Base-by-base conservation (phyloP, 2,329 filamentous ascomycete genomes). In the Camillea tinctor region DNA sequence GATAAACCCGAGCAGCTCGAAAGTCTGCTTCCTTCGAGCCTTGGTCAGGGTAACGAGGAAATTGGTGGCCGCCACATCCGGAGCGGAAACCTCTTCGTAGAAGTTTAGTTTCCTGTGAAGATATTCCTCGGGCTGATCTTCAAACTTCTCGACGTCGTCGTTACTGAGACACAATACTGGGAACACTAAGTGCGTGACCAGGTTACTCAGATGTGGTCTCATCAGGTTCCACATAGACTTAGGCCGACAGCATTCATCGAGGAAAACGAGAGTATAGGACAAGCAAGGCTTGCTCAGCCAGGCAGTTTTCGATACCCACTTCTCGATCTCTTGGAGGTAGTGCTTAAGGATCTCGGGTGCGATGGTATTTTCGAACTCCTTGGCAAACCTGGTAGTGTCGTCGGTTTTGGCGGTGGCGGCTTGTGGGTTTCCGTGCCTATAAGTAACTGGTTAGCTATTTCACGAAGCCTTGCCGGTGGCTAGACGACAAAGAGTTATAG, bases 91-190 rank as follows among this genome's bases (percentile, higher is more conserved):
- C 72, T 99, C 95, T 76, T 99, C 95, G 74, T 96, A 99, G 73
- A 94, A 97, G 77, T 98, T 99, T 61, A 99, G 83, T 76, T 97
- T 98, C 59, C 95, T 88, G 80, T 99, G 95, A 49, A 99, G 86
- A 73, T 98, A 99, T 76, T 99, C 95, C 64, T 95, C 91, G 4
- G 95, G 95, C 72, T 99, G 93, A 13, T 93, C 90, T 72, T 96
- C 88, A 72, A 99, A 99, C 67, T 96, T 87, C 74, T 97, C 92
- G 54, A 97, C 84, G 70, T 99, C 95, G 62, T 98, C 94, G 64
- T 93, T 87, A 20, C 90, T 91, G 68, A 97, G 88, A 76, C 95
- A 99, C 62, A 99, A 82, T 23, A 99, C 90, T 0, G 95, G 95
- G 81, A 99, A 99, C 67, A 99, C 85, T 64, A 99, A 88, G 75